phyloP scores from a whole-genome alignment of 208 protist genomes.

The Trypanosoma boissoni region DNA sequence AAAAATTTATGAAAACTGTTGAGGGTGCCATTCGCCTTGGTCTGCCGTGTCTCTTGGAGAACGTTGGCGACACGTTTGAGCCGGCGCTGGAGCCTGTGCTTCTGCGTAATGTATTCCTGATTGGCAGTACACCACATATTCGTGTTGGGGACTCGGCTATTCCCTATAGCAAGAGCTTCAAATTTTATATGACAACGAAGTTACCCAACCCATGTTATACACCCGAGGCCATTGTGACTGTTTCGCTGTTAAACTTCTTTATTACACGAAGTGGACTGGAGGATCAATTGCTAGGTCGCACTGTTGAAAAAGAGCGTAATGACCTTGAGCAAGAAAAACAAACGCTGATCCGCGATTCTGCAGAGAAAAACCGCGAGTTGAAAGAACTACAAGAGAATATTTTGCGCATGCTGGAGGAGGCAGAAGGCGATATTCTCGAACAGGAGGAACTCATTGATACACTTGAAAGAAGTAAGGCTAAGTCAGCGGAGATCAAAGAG shows the following conservation, averaged over 20 bases:
- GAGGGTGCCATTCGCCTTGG: constrained; percentile 97
- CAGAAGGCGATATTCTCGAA: constrained; percentile 95
- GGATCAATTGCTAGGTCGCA: constrained; percentile 96
- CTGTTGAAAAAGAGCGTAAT: constrained; percentile 96
- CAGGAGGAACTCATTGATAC: constrained; percentile 97
- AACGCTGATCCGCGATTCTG: constrained; percentile 91
- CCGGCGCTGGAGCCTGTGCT: constrained; percentile 96
- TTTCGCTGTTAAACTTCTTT: constrained; percentile 98
- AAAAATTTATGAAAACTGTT: constrained; percentile 93
- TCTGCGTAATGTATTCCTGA: constrained; percentile 93
- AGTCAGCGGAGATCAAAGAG: constrained; percentile 93
- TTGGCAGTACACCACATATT: constrained; percentile 93
- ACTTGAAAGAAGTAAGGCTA: constrained; percentile 95
- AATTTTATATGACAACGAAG: constrained; percentile 97
- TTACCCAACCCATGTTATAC: constrained; percentile 97
- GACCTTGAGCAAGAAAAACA: constrained; percentile 97
- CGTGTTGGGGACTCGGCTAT: constrained; percentile 97
- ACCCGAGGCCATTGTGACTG: constrained; percentile 95
- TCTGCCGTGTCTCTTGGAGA: constrained; percentile 96
- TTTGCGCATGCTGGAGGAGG: constrained; percentile 93
- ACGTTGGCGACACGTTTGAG: constrained; percentile 94
- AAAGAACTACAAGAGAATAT: constrained; percentile 96
- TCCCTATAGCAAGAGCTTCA: constrained; percentile 95
- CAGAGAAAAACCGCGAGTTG: constrained; percentile 94
- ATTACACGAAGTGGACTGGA: constrained; percentile 95